These are phyloP conservation scores for Toxoplasma gondii DNA, from an alignment of 169 alveolate species.

Conservation along the genomic window DNA sequence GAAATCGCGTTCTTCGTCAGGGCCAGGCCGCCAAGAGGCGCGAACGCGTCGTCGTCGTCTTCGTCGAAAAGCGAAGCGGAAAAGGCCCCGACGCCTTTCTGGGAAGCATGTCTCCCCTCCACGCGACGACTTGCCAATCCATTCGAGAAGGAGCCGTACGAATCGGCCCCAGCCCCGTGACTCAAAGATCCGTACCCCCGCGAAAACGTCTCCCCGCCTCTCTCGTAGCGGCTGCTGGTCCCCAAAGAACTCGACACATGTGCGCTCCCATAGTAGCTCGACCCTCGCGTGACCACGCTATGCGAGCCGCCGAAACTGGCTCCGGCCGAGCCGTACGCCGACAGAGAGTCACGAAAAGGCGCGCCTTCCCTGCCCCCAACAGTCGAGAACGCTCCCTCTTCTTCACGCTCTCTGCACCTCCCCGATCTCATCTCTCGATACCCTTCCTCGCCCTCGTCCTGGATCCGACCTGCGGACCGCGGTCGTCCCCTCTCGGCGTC, in stretches of 20 bases:
- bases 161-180: neutral
- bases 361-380: neutral
- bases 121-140: neutral
- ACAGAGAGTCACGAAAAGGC: neutral
- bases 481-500: neutral
- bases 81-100: neutral
- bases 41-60: conserved; percentile 29
- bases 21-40: conserved; percentile 1
- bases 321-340: neutral
- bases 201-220: neutral
- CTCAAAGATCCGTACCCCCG: neutral
- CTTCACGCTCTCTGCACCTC: neutral
- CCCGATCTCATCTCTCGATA: neutral
- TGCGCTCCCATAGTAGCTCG: neutral
- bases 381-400: neutral
- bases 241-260: neutral
- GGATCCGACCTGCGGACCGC: neutral
- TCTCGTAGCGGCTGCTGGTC: neutral
- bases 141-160: neutral
- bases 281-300: neutral
- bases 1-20: conserved; percentile 44
- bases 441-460: neutral
- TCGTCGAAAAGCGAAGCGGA: neutral
- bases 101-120: neutral
- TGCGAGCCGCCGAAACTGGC: neutral